Evolutionary conservation across 495 filamentous ascomycete species (phyloP), one percentile per base, ranked within the genome.

Genomic region (Acidomyces sp.): DNA sequence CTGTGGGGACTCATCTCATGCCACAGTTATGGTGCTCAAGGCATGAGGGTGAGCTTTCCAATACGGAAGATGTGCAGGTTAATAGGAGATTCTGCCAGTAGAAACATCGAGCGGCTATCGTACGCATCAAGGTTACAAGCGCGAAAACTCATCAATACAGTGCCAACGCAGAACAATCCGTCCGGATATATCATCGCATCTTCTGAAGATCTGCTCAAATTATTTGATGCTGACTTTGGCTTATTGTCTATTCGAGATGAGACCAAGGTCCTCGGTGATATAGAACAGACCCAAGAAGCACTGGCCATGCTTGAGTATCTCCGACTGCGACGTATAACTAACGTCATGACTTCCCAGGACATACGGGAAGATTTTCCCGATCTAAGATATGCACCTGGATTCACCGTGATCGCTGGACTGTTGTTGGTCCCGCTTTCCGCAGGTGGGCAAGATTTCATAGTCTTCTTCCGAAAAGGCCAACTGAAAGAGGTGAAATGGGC

Each of bases 51-150:
- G 2, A 79, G 82, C 0, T 94, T 94, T 52, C 85, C 86, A 0
- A 81, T 93, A 28, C 72, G 87, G 11, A 93, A 92, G 59, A 85
- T 96, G 79, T 95, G 88, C 55, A 74, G 85, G n/a, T 62, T 94
- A 12, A 71, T 96, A 19, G 84, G 87, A 3, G 88, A 96, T 47
- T 82, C 74, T 0, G 82, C 83, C 2, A 90, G 86, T 2, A 66
- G 82, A 34, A 94, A 92, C 48, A 85, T 96, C 25, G 87, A 94
- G 55, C 72, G 86, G 18, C 68, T 94, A 3, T 90, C 83, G 0
- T 93, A 92, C 51, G 79, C 82, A 2, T 86, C 82, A 1, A 72
- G 85, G 18, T 64, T 94, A 0, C 83, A 93, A 45, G 79, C 80
- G 3, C 69, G 82, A 16, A 85, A 86, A 56, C 67, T 88, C 3